Base-by-base conservation (phyloP, 768 basidiomycete species). In the Hypholoma sublateritium region DNA sequence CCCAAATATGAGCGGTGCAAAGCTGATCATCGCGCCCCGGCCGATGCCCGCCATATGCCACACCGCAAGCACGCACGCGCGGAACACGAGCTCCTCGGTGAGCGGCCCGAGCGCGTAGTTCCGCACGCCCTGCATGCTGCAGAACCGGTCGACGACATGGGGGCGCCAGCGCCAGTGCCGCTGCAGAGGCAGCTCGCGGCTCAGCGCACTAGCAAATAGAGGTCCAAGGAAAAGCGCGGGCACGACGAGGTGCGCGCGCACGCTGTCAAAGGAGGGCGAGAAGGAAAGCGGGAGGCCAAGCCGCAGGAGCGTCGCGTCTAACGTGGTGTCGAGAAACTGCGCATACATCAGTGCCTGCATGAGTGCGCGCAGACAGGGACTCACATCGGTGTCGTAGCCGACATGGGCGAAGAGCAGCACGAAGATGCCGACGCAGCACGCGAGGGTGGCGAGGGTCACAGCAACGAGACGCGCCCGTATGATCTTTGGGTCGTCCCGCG, bases 21-120 rank as follows among this genome's bases (percentile, higher is more conserved):
- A 72, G 62, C 93, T 90, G 48, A 97, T 82, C 79, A 95, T 86
- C 35, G 78, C 77, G 41, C 58, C 65, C 21, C 62, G 77, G 0
- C 83, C 80, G 1, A 78, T 76, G 16, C 84, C 84, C 0, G 87
- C 81, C 50, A 96, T 79, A 53, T 85, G 78, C 62, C 91, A 89
- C 7, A 86, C 79, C 2, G 87, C 76, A 17, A 97, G 76, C 25
- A 96, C 80, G 67, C 93, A 95, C 0, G 91, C 86, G 24, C 97
- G 79, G 68, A 97, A 98, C 8, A 93, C 91, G 22, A 97, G 57
- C 70, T 98, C 96, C 73, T 99, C 96, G 0, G 95, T 95, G 34
- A 95, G 70, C 0, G 96, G 96, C 37, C 81, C 84, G 39, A 79
- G 56, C 22, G 77, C 48, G 68, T 87, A 93, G 68, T 95, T 96